Conservation (phyloP, 768 basidiomycete genomes). For the Serendipita sp. region DNA sequence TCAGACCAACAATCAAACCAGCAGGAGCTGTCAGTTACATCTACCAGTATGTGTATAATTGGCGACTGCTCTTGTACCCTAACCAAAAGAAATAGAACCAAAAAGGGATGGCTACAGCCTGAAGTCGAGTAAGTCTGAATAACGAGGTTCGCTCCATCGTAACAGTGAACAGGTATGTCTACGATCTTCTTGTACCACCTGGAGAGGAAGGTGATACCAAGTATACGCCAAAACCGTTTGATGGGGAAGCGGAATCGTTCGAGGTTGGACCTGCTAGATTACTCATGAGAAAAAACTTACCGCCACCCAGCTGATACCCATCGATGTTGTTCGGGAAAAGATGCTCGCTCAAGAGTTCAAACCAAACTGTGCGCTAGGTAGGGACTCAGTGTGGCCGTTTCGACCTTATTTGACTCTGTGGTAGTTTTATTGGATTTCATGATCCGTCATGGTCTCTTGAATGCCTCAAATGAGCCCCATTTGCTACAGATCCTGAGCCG, state of each 20-base stretch:
- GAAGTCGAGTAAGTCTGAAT: conserved; percentile 53
- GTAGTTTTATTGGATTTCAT: conserved; percentile 80
- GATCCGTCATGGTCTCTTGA: conserved; percentile 71
- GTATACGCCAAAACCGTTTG: conserved; percentile 56
- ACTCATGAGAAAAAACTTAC: not conserved
- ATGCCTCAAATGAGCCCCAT: conserved; percentile 74
- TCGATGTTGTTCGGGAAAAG: conserved; percentile 43
- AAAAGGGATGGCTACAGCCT: conserved; percentile 68
- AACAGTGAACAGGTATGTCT: conserved; percentile 46
- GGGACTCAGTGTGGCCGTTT: not conserved
- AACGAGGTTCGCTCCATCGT: not conserved
- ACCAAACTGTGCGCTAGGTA: conserved; percentile 78
- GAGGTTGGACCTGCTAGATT: conserved; percentile 34
- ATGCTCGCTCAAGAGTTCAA: conserved; percentile 73
- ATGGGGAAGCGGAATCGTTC: conserved; percentile 92
- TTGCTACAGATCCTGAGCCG: conserved; percentile 62
- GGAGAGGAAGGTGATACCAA: conserved; percentile 25
- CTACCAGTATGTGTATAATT: conserved; percentile 34
- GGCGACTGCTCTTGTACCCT: not conserved
- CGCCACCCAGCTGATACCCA: conserved; percentile 40
- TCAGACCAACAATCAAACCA: conserved; percentile 39
- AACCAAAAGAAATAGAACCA: conserved; percentile 30
- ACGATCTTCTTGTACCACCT: conserved; percentile 60
- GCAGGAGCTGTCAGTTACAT: conserved; percentile 73
- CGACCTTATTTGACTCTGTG: not conserved